Percentiles rank a stretch among this genome's conserved stretches.
Evolutionary conservation across 1,284 basidiomycete genomes (phyloP).

Genomic region (Stygiomarasmius scandens): DNA sequence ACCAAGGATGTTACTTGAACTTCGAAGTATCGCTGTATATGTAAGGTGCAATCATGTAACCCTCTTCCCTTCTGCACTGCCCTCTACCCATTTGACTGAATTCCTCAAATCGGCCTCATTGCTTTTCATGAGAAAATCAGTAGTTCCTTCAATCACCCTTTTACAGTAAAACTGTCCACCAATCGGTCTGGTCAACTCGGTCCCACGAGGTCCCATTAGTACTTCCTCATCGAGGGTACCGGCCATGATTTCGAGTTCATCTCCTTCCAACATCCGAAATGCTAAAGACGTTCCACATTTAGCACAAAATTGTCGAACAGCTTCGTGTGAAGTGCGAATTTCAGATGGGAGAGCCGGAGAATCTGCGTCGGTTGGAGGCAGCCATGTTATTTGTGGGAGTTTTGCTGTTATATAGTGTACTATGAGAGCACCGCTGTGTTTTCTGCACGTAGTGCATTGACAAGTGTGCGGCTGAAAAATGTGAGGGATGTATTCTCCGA

Average conservation of each 20-base stretch:
- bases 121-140: not conserved
- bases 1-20: no score
- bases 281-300: not conserved
- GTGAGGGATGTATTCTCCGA: not conserved
- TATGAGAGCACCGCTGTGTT: not conserved
- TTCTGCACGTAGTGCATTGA: not conserved
- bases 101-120: not conserved
- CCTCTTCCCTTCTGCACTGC: no score
- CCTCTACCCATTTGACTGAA: no score
- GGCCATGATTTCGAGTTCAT: not conserved
- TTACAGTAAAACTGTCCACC: not conserved
- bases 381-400: no score
- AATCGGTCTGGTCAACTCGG: not conserved
- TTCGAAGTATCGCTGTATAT: no score
- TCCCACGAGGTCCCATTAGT: not conserved
- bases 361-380: no score
- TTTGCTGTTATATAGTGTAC: not conserved
- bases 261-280: not conserved
- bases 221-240: not conserved
- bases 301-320: no score
- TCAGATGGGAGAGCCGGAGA: no score
- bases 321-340: no score
- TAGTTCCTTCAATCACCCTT: not conserved
- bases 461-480: not conserved
- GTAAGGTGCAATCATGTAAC: no score